Percentiles rank a stretch among this genome's conserved stretches.
phyloP scores from a whole-genome alignment of 192 early-diverging fungal species.

The Pilobolus umbonatus region DNA sequence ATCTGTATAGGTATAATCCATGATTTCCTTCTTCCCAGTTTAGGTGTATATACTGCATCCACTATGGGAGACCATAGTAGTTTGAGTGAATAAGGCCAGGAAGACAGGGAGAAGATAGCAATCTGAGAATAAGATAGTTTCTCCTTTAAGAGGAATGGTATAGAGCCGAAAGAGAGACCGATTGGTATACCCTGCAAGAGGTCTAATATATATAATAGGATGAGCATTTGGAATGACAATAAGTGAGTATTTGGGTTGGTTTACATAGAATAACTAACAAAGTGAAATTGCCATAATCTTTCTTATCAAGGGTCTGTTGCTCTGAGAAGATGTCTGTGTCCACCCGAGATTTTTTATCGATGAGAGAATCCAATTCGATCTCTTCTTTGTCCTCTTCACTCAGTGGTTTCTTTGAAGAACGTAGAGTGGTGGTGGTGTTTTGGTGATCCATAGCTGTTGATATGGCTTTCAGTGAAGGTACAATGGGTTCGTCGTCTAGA shows the following conservation, averaged over 20 bases:
- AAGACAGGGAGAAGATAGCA: constrained; percentile 89
- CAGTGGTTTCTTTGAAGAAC: background rate
- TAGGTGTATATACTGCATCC: constrained; percentile 79
- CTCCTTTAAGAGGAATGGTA: constrained; percentile 93
- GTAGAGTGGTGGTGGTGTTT: constrained; percentile 8
- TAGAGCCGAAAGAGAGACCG: constrained; percentile 83
- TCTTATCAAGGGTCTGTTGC: constrained; percentile 4
- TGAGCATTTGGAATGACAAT: background rate
- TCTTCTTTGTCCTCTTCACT: constrained; percentile 17
- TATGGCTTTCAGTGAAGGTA: constrained; percentile 73
- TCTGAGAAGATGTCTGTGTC: background rate
- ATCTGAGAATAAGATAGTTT: constrained; percentile 90
- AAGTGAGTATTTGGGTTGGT: constrained; percentile 6
- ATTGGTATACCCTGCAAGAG: constrained; percentile 94
- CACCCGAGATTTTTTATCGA: background rate
- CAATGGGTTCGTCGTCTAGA: constrained; percentile 66
- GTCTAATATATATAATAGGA: constrained; percentile 30
- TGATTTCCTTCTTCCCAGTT: constrained; percentile 86
- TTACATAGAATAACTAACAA: constrained; percentile 54
- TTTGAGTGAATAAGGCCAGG: constrained; percentile 97
- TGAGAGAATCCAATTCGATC: constrained; percentile 1
- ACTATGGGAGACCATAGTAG: constrained; percentile 98
- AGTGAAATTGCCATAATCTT: constrained; percentile 40
- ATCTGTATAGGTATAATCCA: constrained; percentile 99
- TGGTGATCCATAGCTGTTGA: constrained; percentile 60